Percentiles rank a stretch among this genome's conserved stretches.
phyloP scores from a whole-genome alignment of 768 basidiomycete genomes.

The Lyophyllum semitale region DNA sequence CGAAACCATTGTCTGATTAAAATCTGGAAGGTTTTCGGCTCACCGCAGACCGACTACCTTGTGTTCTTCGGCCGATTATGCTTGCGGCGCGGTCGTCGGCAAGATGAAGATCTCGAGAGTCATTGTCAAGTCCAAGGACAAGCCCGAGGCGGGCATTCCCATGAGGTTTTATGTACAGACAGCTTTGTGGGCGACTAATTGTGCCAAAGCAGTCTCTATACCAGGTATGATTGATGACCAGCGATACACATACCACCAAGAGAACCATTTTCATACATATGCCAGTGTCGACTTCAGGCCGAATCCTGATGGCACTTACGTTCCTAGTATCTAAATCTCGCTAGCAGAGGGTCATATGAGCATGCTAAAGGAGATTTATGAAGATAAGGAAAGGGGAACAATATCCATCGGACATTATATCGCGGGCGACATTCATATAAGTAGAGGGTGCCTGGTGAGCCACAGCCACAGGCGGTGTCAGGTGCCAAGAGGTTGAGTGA shows the following conservation, averaged over 20 bases:
- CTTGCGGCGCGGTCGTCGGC: neutral
- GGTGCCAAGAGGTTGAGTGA: constrained; percentile 12
- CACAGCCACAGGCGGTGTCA: constrained; percentile 3
- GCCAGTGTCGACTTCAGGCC: too few species aligned
- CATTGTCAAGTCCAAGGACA: too few species aligned
- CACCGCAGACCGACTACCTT: neutral
- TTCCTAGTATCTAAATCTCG: neutral
- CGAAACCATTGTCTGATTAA: neutral
- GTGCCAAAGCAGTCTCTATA: too few species aligned
- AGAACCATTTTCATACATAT: too few species aligned
- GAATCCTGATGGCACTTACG: neutral
- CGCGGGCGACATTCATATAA: too few species aligned
- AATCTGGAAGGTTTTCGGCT: neutral
- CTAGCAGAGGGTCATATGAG: neutral
- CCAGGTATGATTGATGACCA: too few species aligned
- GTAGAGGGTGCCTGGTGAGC: too few species aligned
- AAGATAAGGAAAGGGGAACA: constrained; percentile 9
- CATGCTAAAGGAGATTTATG: neutral
- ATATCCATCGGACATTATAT: too few species aligned
- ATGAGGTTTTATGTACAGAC: too few species aligned
- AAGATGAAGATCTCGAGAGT: neutral
- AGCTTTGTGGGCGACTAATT: too few species aligned
- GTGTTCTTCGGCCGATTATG: constrained; percentile 4
- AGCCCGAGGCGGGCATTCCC: too few species aligned
- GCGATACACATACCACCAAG: too few species aligned